These are phyloP conservation scores for Ustilago vetiveriae DNA, from an alignment of 1,284 basidiomycete species.

Conservation along the genomic window DNA sequence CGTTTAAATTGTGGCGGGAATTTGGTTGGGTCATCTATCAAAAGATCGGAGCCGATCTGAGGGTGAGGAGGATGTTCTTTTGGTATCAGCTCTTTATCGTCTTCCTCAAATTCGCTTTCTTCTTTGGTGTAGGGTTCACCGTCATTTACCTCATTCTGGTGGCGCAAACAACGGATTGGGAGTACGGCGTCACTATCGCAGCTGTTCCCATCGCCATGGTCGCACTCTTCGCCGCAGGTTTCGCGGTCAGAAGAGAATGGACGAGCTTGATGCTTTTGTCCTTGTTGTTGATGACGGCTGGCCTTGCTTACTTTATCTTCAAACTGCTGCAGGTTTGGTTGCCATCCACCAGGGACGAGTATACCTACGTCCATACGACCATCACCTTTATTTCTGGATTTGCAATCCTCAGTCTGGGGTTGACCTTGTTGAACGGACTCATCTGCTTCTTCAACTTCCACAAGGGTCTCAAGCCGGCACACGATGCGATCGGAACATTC, in stretches of 20 bases:
- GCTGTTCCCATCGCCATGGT: constrained; percentile 54
- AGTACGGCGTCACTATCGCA: constrained; percentile 57
- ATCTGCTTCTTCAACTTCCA: constrained; percentile 57
- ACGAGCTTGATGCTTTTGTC: constrained; percentile 51
- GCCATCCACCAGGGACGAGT: constrained; percentile 42
- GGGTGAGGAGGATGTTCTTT: constrained; percentile 50
- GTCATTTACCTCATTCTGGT: constrained; percentile 59
- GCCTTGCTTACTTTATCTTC: constrained; percentile 50
- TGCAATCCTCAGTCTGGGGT: constrained; percentile 33
- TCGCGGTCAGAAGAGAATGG: constrained; percentile 53
- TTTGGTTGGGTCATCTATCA: constrained; percentile 62
- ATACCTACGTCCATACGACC: constrained; percentile 51
- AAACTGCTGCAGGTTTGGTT: constrained; percentile 55
- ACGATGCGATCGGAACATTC: constrained; percentile 51
- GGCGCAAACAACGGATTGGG: constrained; percentile 46
- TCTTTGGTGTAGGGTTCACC: constrained; percentile 58
- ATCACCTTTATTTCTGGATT: constrained; percentile 59
- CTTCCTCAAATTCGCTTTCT: constrained; percentile 59
- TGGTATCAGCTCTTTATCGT: constrained; percentile 61
- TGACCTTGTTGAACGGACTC: constrained; percentile 49
- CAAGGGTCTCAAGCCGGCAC: constrained; percentile 50
- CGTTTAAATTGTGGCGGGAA: constrained; percentile 53
- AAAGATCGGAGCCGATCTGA: constrained; percentile 57
- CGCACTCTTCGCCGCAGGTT: constrained; percentile 47
- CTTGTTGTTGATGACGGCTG: constrained; percentile 47